Evolutionary conservation across 1,139 yeast genomes (phyloP).

Genomic region (Pichia inconspicua): DNA sequence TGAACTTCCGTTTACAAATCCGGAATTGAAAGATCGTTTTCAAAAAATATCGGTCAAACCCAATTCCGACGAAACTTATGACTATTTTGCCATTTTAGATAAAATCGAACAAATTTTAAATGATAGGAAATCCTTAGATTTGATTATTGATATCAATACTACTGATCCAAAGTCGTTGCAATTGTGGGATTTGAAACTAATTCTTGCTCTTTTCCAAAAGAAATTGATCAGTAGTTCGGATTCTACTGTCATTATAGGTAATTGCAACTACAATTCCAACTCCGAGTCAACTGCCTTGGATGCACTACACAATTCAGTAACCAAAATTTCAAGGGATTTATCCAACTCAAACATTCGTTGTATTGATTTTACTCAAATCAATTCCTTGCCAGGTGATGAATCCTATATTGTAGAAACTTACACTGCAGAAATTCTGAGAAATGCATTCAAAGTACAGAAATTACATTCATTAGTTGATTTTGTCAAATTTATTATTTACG

Average conservation of each 20-base stretch:
- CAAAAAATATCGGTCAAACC: neutral
- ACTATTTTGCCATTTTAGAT: neutral
- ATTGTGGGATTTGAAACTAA: constrained; percentile 10
- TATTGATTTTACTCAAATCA: constrained; percentile 4
- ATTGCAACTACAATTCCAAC: constrained; percentile 1
- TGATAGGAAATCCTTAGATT: neutral
- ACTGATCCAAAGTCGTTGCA: constrained; percentile 2
- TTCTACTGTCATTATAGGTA: constrained; percentile 7
- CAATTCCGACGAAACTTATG: neutral
- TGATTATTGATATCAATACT: constrained; percentile 7
- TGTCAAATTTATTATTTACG: constrained; percentile 1
- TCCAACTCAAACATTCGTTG: neutral
- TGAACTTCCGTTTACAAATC: constrained; percentile 5
- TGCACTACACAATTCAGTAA: constrained; percentile 2
- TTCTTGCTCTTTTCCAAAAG: neutral
- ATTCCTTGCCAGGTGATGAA: constrained; percentile 8
- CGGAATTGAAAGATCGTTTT: constrained; percentile 4
- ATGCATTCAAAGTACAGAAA: constrained; percentile 3
- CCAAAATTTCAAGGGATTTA: neutral
- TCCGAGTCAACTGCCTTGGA: neutral
- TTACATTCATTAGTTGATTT: neutral
- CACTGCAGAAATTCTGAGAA: constrained; percentile 5
- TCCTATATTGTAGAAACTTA: constrained; percentile 6
- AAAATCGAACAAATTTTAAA: neutral
- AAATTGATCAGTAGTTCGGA: neutral